Conservation (phyloP, 352 stramenopile genomes). For the Hyaloperonospora brassicae region DNA sequence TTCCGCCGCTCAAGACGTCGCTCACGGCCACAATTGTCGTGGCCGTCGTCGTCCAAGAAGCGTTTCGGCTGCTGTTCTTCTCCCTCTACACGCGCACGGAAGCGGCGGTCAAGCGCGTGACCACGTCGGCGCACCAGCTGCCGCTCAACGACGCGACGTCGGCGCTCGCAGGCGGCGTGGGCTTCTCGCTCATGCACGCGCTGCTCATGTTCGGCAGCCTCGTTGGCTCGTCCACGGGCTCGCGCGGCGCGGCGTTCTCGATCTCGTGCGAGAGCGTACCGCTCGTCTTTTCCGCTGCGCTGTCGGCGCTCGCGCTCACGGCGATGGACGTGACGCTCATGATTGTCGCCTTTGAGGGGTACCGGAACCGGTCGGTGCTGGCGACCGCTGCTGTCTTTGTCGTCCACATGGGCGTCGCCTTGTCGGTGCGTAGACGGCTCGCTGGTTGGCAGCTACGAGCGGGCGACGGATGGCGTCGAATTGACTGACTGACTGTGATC, state of each 20-base stretch:
- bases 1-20: constrained; percentile 64
- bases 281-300: constrained; percentile 54
- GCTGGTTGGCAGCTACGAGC: too few species aligned
- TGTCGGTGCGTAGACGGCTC: constrained; percentile 37
- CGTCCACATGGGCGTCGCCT: constrained; percentile 65
- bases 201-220: constrained; percentile 82
- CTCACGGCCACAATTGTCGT: constrained; percentile 67
- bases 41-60: constrained; percentile 61
- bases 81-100: constrained; percentile 70
- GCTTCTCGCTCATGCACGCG: constrained; percentile 77
- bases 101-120: constrained; percentile 63
- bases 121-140: constrained; percentile 64
- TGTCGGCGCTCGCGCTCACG: constrained; percentile 70
- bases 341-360: constrained; percentile 76
- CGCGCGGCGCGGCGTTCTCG: constrained; percentile 66
- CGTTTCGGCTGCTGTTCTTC: constrained; percentile 66
- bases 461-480: too few species aligned
- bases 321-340: constrained; percentile 74
- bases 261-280: constrained; percentile 61
- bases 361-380: constrained; percentile 49
- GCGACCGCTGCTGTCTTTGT: constrained; percentile 45
- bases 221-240: constrained; percentile 54
- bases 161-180: constrained; percentile 65
- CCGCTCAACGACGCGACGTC: constrained; percentile 82
- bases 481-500: too few species aligned